Base-by-base conservation (phyloP, 495 filamentous ascomycete species). In the Chaetomium tenue region DNA sequence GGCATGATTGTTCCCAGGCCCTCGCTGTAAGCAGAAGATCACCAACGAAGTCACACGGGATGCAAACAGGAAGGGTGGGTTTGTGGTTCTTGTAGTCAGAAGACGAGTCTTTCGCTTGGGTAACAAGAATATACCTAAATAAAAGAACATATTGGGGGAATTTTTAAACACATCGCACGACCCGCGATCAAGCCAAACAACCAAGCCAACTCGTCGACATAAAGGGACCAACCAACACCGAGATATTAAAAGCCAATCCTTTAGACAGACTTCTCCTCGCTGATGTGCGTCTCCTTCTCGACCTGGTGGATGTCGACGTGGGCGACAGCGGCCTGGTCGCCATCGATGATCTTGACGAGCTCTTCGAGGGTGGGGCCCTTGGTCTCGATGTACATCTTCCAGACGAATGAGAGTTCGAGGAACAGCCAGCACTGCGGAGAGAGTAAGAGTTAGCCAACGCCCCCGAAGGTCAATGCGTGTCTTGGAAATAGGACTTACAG, bases 301-400 rank as follows among this genome's bases (percentile, higher is more conserved):
- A 80, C 70, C 70, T 79, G 69, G 63, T 71, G 69, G 60, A 81
- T 69, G 61, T 79, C 69, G 53, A 81, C 40, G 53, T 71, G 71
- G 28, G 72, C 80, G 8, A 83, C 79, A 44, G 80, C 72, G 47
- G 85, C 84, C 0, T 77, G 73, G 15, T 86, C 81, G 39, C 85
- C 84, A 57, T 87, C 85, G 67, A 88, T 85, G 72, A 84, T 75
- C 74, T 80, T 81, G 62, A 80, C 82, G 8, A 89, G 83, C 74
- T 88, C 87, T 76, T 89, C 87, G 55, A 88, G 81, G 18, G 85
- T 86, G 16, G 82, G 82, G 57, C 85, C 84, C 64, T 81, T 81
- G 52, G 86, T 89, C 77, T 89, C 87, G 58, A 87, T 77, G 67
- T 86, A 89, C 77, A 85, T 84, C 77, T 85, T 83, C 77, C 81